Conservation (phyloP, 2,329 filamentous ascomycete species). For the Xylaria sp. region DNA sequence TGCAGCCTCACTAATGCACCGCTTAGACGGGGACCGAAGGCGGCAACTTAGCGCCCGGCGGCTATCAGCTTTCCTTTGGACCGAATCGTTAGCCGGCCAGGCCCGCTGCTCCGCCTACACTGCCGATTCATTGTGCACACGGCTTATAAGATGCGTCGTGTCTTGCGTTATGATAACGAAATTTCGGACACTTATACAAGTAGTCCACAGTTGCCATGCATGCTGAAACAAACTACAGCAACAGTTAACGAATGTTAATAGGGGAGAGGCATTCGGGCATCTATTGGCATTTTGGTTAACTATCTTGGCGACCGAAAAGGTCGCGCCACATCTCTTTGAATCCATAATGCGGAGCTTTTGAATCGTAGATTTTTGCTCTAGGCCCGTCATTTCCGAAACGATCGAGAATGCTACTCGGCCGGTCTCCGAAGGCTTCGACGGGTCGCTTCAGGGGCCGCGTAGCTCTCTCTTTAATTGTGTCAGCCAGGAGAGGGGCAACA, state of each 20-base stretch:
- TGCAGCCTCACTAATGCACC: constrained; percentile 13
- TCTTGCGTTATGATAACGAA: neutral
- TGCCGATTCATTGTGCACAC: neutral
- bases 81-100: constrained; percentile 33
- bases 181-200: too few species aligned
- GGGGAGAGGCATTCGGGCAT: neutral
- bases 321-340: constrained; percentile 92
- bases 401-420: constrained; percentile 67
- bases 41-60: constrained; percentile 6
- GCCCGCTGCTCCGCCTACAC: constrained; percentile 12
- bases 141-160: neutral
- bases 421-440: constrained; percentile 55
- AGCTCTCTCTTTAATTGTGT: constrained; percentile 78
- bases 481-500: constrained; percentile 79
- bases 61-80: constrained; percentile 32
- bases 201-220: neutral
- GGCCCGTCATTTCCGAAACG: constrained; percentile 64
- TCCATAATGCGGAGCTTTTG: constrained; percentile 80
- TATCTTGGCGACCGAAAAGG: constrained; percentile 59
- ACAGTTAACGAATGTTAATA: neutral
- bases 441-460: constrained; percentile 56
- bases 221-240: neutral
- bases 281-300: constrained; percentile 11
- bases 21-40: constrained; percentile 12
- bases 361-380: constrained; percentile 76